These are phyloP conservation scores for Jacaranda copaia DNA, from an alignment of 257 asterid genomes.

Conservation along the genomic window DNA sequence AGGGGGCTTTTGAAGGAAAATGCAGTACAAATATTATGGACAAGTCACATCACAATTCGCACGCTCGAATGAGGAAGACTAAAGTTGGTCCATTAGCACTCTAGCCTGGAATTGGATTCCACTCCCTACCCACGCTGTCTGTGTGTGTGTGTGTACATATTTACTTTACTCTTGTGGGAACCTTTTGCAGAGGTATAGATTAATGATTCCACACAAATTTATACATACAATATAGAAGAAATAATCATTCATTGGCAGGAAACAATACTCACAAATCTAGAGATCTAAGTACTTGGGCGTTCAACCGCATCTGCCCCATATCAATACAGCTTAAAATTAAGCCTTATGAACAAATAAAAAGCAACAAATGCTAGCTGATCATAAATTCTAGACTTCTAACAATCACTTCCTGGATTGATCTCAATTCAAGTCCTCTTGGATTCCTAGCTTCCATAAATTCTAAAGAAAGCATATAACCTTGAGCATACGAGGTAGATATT, in stretches of 20 bases:
- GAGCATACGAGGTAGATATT: slow-evolving; percentile 21
- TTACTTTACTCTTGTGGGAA: background rate
- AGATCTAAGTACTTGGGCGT: background rate
- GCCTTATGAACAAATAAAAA: background rate
- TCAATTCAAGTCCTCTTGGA: slow-evolving; percentile 24
- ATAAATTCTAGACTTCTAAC: slow-evolving; percentile 17
- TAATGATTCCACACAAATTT: slow-evolving; percentile 4
- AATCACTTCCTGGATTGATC: slow-evolving; percentile 24
- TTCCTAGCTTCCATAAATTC: slow-evolving; percentile 35
- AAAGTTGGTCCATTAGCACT: slow-evolving; percentile 3
- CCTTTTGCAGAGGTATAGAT: background rate
- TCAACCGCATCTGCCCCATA: background rate
- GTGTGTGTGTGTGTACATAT: background rate
- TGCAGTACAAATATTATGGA: slow-evolving; percentile 15
- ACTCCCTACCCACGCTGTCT: background rate
- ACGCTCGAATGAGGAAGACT: slow-evolving; percentile 33
- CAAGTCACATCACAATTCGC: slow-evolving; percentile 43
- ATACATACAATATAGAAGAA: background rate
- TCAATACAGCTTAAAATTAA: slow-evolving; percentile 1
- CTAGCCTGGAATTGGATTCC: background rate
- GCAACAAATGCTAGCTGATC: slow-evolving; percentile 6
- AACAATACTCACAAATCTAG: background rate
- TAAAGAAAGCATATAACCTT: slow-evolving; percentile 34
- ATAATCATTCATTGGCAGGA: background rate
- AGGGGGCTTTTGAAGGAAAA: background rate